phyloP scores from a whole-genome alignment of 768 basidiomycete species.

The Rhizopogon vesiculosus region DNA sequence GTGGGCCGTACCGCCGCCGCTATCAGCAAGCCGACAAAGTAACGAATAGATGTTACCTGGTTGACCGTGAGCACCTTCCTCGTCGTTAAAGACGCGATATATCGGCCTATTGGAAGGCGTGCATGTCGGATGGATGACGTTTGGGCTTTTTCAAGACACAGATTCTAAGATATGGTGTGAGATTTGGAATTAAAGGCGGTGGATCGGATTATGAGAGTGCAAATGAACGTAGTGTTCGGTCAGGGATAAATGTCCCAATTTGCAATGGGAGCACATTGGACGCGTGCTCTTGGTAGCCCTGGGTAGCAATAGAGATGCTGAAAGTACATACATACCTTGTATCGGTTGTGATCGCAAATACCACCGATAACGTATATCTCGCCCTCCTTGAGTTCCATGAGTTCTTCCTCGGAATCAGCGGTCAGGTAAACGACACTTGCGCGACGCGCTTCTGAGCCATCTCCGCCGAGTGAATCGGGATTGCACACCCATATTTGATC shows the following conservation, averaged over 20 bases:
- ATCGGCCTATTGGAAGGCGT: constrained; percentile 91
- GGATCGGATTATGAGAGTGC: background rate
- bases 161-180: constrained; percentile 47
- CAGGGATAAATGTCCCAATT: background rate
- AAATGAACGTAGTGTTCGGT: background rate
- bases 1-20: background rate
- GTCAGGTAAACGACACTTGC: constrained; percentile 84
- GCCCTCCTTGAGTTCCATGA: constrained; percentile 74
- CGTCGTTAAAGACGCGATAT: constrained; percentile 76
- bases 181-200: constrained; percentile 6
- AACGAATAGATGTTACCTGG: constrained; percentile 44
- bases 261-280: background rate
- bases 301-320: background rate
- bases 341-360: constrained; percentile 92
- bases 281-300: background rate
- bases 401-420: constrained; percentile 85
- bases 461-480: background rate
- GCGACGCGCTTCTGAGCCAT: constrained; percentile 24
- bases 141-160: constrained; percentile 85
- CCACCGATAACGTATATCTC: constrained; percentile 96
- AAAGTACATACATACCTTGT: constrained; percentile 58
- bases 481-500: constrained; percentile 55
- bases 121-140: constrained; percentile 75
- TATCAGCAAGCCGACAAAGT: constrained; percentile 1
- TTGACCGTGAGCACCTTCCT: constrained; percentile 98